Evolutionary conservation across 2,329 filamentous ascomycete species (phyloP), one percentile per base, ranked within the genome.

Genomic region (Aspergillus hortae): DNA sequence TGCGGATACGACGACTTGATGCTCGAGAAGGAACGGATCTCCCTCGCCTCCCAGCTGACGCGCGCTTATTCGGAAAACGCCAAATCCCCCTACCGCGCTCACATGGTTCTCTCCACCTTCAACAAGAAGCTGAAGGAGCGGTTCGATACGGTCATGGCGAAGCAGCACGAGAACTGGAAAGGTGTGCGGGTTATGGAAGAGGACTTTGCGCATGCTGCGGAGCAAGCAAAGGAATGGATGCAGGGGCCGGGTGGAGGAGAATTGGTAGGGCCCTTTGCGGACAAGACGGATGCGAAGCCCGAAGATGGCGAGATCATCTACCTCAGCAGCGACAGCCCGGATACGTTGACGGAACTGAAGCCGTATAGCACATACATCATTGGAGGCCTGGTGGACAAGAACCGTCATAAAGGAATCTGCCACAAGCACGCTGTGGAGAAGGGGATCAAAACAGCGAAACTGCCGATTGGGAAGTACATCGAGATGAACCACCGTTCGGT

Each of bases 391-490:
- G 94, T 99, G 23, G 94, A 99, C 75, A 92, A 92, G 74, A 99
- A 99, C 72, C 83, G 94, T 42, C 87, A 99, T 72, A 99, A 99
- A 76, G 91, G 90, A 1, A 79, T 99, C 35, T 99, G 94, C 73
- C 91, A 96, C 78, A 87, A 86, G 62, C 81, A 88, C 14, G 94
- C 94, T 0, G 78, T 82, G 48, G 83, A 87, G 49, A 80, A 80
- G 56, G 89, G 89, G 0, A 84, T 99, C 61, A 87, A 87, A 57
- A 97, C 94, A 0, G 94, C 92, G 2, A 92, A 90, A 67, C 72
- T 99, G 50, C 94, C 94, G 0, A 97, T 99, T 62, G 90, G 91
- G n/a, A 86, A 97, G 56, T 97, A 90, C 70, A 87, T 99, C 78
- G 82, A 90, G 57, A 95, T 99, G 89, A 82, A 86, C 51, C 92